Conservation (phyloP, 2,329 filamentous ascomycete species). For the Knufia fluminis region DNA sequence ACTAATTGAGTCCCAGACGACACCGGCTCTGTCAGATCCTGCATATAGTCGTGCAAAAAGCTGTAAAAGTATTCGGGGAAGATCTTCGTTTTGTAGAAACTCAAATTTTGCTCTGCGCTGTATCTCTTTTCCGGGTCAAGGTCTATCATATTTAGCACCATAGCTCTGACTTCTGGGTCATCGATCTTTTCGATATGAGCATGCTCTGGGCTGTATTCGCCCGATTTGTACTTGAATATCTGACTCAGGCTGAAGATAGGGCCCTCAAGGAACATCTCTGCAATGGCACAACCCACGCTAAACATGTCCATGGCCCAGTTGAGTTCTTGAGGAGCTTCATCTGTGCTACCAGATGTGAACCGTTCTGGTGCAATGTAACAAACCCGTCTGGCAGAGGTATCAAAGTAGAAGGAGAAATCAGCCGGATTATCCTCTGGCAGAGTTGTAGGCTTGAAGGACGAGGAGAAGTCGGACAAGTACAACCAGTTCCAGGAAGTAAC, state of each 20-base stretch:
- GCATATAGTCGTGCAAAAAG: constrained; percentile 97
- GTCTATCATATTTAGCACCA: constrained; percentile 94
- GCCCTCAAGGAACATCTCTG: constrained; percentile 86
- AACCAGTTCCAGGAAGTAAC: constrained; percentile 99
- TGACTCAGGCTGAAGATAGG: constrained; percentile 98
- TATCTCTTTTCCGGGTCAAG: constrained; percentile 85
- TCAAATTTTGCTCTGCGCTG: constrained; percentile 85
- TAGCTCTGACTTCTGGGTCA: constrained; percentile 73
- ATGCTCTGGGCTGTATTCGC: constrained; percentile 81
- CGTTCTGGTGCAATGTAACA: constrained; percentile 94
- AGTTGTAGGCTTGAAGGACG: constrained; percentile 86
- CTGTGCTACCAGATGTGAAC: constrained; percentile 64
- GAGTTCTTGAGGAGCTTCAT: constrained; percentile 53
- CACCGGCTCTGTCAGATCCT: constrained; percentile 81
- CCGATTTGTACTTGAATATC: constrained; percentile 84
- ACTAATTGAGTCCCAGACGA: constrained; percentile 66
- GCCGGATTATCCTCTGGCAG: constrained; percentile 93
- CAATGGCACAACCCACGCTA: constrained; percentile 92
- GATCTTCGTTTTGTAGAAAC: constrained; percentile 83
- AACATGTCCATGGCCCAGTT: constrained; percentile 99
- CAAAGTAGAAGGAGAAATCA: constrained; percentile 96
- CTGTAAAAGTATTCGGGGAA: constrained; percentile 97
- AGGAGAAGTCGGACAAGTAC: constrained; percentile 94
- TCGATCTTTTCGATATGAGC: constrained; percentile 77
- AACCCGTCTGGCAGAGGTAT: constrained; percentile 79